Conservation (phyloP, 2,329 filamentous ascomycete genomes). For the Orbilia quercus region DNA sequence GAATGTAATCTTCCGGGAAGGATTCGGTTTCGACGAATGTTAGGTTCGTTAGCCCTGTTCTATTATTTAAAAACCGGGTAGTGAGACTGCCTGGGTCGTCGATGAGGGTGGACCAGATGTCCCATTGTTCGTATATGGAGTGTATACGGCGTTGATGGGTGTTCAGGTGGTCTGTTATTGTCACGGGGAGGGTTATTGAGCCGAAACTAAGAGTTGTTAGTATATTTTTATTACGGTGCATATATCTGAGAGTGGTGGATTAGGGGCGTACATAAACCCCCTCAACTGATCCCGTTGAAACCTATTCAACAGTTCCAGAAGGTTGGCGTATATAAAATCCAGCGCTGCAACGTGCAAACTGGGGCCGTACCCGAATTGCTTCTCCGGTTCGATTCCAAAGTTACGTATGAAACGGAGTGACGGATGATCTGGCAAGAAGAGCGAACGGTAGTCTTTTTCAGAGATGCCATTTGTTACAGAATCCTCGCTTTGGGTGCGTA, state of each 20-base stretch:
- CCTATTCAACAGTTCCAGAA: neutral
- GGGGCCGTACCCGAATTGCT: neutral
- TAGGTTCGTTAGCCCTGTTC: neutral
- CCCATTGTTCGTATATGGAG: neutral
- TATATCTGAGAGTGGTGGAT: no score
- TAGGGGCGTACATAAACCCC: slow-evolving; percentile 2
- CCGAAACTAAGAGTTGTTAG: neutral
- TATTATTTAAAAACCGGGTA: neutral
- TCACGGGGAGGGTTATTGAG: neutral
- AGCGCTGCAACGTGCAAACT: neutral
- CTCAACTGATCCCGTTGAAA: neutral
- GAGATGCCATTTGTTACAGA: neutral
- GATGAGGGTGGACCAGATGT: neutral
- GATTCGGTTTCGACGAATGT: neutral
- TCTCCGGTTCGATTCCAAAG: neutral
- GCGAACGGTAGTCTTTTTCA: neutral
- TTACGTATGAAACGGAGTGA: neutral
- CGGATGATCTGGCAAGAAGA: neutral
- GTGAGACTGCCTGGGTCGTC: neutral
- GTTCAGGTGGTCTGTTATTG: neutral
- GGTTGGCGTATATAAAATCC: neutral
- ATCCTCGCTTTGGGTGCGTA: neutral
- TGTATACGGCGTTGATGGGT: neutral
- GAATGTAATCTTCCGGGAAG: neutral
- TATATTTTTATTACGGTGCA: no score